Conservation (phyloP, 2,329 filamentous ascomycete genomes). For the Fusarium sulawesiense region DNA sequence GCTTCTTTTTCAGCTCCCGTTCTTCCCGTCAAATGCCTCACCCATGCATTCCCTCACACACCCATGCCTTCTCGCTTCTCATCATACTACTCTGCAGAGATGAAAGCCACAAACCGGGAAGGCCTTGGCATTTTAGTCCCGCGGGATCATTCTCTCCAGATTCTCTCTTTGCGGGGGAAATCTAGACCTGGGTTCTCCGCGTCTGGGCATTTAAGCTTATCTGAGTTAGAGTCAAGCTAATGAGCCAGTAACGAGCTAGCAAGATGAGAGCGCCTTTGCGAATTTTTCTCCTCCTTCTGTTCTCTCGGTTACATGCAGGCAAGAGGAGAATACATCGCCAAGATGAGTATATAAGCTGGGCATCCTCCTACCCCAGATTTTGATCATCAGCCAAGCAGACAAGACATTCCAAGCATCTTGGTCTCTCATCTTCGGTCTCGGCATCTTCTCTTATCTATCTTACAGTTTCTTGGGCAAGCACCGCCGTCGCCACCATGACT, state of each 20-base stretch:
- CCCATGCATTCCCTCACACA: not conserved
- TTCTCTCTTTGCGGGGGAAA: not conserved
- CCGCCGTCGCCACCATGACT: conserved; percentile 8
- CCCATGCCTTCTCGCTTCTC: not conserved
- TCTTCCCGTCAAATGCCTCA: not conserved
- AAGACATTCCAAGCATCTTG: not conserved
- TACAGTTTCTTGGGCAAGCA: too few relatives aligned
- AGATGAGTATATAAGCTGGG: conserved; percentile 4
- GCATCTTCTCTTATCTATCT: not conserved
- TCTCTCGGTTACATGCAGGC: not conserved
- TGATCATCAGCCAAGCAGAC: not conserved
- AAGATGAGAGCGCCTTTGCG: not conserved
- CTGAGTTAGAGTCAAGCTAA: conserved; percentile 1
- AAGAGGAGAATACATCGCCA: not conserved
- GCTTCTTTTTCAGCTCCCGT: conserved; percentile 1
- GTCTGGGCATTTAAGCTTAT: conserved; percentile 11
- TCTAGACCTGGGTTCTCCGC: conserved; percentile 3
- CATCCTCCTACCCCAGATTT: conserved; percentile 6
- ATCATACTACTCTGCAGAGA: not conserved
- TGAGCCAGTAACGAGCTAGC: not conserved
- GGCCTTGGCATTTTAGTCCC: conserved; percentile 1
- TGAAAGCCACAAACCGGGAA: not conserved
- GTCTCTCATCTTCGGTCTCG: not conserved
- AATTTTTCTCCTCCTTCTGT: not conserved
- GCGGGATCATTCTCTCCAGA: not conserved